Evolutionary conservation across 208 protist genomes (phyloP).

Genomic region (Acanthamoeba culbertsoni): DNA sequence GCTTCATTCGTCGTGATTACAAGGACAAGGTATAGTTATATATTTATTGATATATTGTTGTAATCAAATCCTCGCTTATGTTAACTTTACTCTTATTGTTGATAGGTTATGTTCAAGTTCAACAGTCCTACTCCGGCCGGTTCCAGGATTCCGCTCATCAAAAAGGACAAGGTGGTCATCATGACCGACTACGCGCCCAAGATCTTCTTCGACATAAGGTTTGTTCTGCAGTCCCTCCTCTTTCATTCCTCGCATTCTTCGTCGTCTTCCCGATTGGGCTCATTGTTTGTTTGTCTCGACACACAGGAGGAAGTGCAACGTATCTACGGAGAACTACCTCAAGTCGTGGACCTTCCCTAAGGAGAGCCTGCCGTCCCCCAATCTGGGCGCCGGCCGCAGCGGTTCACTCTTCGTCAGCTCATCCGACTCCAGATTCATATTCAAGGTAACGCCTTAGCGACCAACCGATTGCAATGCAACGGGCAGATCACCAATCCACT

Average conservation of each 20-base stretch:
- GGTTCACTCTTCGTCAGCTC: slow-evolving; percentile 37
- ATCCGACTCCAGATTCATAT: background rate
- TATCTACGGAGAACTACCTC: background rate
- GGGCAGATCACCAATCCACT: too few species aligned
- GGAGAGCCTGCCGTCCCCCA: background rate
- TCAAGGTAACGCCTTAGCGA: slow-evolving; percentile 25
- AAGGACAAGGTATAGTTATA: background rate
- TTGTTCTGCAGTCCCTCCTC: background rate
- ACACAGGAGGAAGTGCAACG: background rate
- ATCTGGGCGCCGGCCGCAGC: slow-evolving; percentile 17
- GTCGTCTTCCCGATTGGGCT: background rate
- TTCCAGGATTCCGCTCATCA: slow-evolving; percentile 17
- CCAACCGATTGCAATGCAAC: too few species aligned
- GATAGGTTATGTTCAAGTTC: slow-evolving; percentile 20
- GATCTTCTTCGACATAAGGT: background rate
- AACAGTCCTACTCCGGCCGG: background rate
- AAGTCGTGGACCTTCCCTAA: slow-evolving; percentile 10
- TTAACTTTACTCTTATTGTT: background rate
- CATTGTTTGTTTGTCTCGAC: background rate
- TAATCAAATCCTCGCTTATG: background rate
- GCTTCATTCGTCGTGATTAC: slow-evolving; percentile 15
- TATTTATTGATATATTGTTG: background rate
- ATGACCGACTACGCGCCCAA: slow-evolving; percentile 18
- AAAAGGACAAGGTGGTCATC: slow-evolving; percentile 40
- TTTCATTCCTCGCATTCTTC: background rate